These are phyloP conservation scores for Dorcoceras hygrometricum DNA, from an alignment of 257 asterid species.

Conservation along the genomic window DNA sequence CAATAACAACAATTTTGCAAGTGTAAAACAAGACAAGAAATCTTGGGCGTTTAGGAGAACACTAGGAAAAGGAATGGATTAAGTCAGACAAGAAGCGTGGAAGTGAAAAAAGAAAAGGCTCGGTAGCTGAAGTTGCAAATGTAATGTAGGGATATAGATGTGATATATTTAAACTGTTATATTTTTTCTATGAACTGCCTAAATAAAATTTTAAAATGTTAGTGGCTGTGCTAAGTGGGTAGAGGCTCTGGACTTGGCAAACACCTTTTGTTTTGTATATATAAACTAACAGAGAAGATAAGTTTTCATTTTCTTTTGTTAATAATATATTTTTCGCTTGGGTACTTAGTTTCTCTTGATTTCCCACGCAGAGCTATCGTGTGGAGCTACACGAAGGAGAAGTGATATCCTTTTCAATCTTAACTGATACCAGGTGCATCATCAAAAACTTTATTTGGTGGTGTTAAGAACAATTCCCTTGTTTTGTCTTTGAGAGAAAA, in stretches of 20 bases:
- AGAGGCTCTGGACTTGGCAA: neutral
- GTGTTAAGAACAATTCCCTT: neutral
- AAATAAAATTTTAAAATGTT: neutral
- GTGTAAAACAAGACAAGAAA: no score
- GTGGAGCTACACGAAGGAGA: conserved; percentile 41
- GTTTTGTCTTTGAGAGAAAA: neutral
- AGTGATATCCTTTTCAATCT: conserved; percentile 39
- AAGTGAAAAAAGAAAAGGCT: neutral
- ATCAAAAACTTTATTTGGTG: neutral
- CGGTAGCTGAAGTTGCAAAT: neutral
- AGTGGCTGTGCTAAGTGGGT: neutral
- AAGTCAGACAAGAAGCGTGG: neutral
- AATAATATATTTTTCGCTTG: conserved; percentile 1
- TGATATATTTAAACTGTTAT: neutral
- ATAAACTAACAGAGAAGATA: neutral
- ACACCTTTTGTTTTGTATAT: conserved; percentile 1
- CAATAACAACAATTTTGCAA: no score
- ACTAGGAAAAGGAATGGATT: neutral
- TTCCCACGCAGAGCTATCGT: conserved; percentile 41
- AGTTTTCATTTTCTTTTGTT: conserved; percentile 18
- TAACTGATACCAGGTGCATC: conserved; percentile 74
- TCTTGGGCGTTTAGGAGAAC: neutral
- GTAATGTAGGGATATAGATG: neutral
- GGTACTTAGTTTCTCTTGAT: conserved; percentile 34
- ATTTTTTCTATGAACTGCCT: no score